Base-by-base conservation (phyloP, 108 stramenopile genomes). In the Fragilaria radians region DNA sequence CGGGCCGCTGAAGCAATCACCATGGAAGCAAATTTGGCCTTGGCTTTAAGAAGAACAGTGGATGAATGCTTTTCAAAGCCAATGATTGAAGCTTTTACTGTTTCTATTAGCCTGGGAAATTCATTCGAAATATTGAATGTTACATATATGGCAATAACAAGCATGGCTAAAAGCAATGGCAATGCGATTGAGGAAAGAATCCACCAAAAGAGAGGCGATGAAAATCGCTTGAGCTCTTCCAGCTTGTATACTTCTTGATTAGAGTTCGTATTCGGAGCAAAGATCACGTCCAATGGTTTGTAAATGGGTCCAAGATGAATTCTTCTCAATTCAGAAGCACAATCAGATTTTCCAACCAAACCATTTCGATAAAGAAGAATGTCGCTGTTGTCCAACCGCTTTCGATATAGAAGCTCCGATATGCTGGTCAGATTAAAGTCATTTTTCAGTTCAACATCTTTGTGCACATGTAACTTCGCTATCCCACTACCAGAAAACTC, bases 191-290 rank as follows among this genome's bases (percentile, higher is more conserved):
- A 49, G 11, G 52, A 30, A 2, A 60, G 48, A 26, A 79, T 72
- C 71, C 73, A 79, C 5, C 68, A 47, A 57, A 79, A 79, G 28
- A 79, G 50, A 3, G 74, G 62, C 32, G 78, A 75, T 7, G 4
- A 45, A 28, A 32, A 54, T 3, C 34, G 21, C 14, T 5, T 64
- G 3, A 21, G 25, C 28, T 54, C 34, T 11, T 58, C 34, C 36
- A 45, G 22, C 26, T 7, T 5, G 24, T 25, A 23, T 14, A 0
- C 1, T 14, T 19, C 23, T 7, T 23, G 50, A 22, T 51, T 7
- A 22, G 18, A 7, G n/a, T 7, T n/a, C 0, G 19, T 11, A 30
- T 7, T n/a, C n/a, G n/a, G 21, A 31, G 27, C 31, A 30, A 18
- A 27, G 28, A 11, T 29, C 54, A n/a, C 18, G 27, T 18, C 27